Evolutionary conservation across 2,329 filamentous ascomycete species (phyloP).

Genomic region (Claviceps monticola): DNA sequence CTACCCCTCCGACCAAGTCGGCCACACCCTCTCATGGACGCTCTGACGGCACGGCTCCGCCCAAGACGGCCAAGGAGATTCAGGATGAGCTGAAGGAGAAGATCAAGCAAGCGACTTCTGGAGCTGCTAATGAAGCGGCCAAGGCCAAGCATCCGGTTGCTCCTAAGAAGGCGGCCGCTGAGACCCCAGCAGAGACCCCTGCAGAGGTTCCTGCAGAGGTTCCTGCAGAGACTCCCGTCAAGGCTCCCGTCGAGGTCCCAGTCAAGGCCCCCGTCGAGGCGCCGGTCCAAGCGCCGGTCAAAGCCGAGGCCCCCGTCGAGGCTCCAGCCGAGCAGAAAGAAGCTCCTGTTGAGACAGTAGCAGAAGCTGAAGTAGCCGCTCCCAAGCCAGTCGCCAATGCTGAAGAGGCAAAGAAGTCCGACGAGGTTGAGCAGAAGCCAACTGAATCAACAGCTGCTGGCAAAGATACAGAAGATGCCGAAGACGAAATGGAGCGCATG

Average conservation of each 20-base stretch:
- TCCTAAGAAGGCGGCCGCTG: constrained; percentile 16
- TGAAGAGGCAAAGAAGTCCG: background rate
- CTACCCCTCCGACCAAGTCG: constrained; percentile 68
- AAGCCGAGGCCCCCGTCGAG: constrained; percentile 7
- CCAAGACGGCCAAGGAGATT: constrained; percentile 69
- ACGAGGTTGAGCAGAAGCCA: constrained; percentile 13
- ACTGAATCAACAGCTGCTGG: constrained; percentile 19
- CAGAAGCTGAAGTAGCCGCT: background rate
- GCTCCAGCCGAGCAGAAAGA: constrained; percentile 14
- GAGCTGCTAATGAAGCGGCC: constrained; percentile 16
- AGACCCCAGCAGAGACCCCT: constrained; percentile 15
- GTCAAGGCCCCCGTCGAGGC: background rate
- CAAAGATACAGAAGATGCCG: constrained; percentile 22
- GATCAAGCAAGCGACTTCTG: constrained; percentile 48
- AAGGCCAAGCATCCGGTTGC: constrained; percentile 14
- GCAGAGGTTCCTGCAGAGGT: too few relatives aligned
- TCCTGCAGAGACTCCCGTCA: too few relatives aligned
- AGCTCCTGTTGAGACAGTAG: background rate
- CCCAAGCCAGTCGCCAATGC: constrained; percentile 2
- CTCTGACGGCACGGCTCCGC: constrained; percentile 51
- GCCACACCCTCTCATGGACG: constrained; percentile 55
- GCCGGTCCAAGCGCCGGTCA: too few relatives aligned
- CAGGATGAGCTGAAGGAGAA: constrained; percentile 71
- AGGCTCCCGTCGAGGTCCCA: too few relatives aligned
- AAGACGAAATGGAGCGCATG: constrained; percentile 45